These are phyloP conservation scores for Rhizopogon roseolus DNA, from an alignment of 768 basidiomycete genomes.

Conservation along the genomic window DNA sequence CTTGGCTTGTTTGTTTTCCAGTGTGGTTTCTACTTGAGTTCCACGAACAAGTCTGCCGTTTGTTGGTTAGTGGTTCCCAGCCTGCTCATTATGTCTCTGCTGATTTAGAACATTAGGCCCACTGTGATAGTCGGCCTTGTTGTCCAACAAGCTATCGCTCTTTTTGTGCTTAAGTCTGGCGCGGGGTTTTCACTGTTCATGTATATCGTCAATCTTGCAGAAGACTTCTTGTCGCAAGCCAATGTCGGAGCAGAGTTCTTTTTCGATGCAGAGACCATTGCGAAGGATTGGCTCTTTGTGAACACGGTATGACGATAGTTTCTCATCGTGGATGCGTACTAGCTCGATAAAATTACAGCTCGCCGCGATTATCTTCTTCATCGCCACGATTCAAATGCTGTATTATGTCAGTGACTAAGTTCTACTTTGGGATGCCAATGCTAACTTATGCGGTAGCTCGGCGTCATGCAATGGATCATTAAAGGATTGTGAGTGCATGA, in stretches of 20 bases:
- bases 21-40: constrained; percentile 64
- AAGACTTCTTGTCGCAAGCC: constrained; percentile 72
- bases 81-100: constrained; percentile 54
- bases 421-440: background rate
- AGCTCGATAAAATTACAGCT: constrained; percentile 35
- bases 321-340: background rate
- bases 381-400: constrained; percentile 88
- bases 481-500: constrained; percentile 59
- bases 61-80: constrained; percentile 52
- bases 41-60: constrained; percentile 55
- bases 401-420: constrained; percentile 49
- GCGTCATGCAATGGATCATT: constrained; percentile 94
- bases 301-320: constrained; percentile 47
- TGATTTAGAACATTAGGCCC: constrained; percentile 63
- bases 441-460: constrained; percentile 34
- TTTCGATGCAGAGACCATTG: constrained; percentile 62
- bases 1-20: constrained; percentile 81
- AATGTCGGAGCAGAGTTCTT: constrained; percentile 76
- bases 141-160: constrained; percentile 78
- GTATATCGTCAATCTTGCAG: constrained; percentile 76
- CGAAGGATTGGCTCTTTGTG: constrained; percentile 82
- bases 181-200: constrained; percentile 83
- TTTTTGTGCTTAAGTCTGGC: constrained; percentile 82
- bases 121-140: constrained; percentile 88
- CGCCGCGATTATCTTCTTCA: constrained; percentile 85